A percentile compares a stretch with the other conserved stretches of the same genome.
Conservation (phyloP, 2,329 filamentous ascomycete species). For the Cadophora malorum region DNA sequence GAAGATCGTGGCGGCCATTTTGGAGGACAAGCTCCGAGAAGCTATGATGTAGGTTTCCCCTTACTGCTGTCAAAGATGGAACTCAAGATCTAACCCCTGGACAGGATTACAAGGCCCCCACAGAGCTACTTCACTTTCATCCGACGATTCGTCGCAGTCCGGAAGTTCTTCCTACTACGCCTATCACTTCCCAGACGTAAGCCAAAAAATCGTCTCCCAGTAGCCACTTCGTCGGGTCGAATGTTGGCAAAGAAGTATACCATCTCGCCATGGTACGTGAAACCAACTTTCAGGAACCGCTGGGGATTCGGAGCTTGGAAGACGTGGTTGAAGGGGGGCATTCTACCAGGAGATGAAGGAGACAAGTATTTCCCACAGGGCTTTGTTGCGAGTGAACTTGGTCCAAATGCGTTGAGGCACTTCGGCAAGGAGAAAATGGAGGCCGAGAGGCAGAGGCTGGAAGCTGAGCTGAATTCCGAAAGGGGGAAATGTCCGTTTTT, state of each 20-base stretch:
- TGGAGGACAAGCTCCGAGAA: constrained; percentile 17
- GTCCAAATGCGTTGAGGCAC: neutral
- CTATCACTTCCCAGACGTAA: too few species aligned
- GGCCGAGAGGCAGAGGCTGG: neutral
- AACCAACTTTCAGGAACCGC: constrained; percentile 10
- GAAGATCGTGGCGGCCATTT: constrained; percentile 4
- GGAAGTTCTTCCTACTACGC: too few species aligned
- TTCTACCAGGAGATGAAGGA: neutral
- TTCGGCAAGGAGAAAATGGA: neutral
- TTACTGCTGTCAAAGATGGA: neutral
- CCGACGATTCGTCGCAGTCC: too few species aligned
- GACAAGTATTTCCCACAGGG: neutral
- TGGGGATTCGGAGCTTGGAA: neutral
- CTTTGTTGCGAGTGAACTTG: neutral
- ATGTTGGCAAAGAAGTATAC: constrained; percentile 13
- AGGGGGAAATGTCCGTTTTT: neutral
- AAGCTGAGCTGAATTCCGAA: neutral
- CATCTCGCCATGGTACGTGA: constrained; percentile 16
- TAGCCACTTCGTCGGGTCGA: neutral
- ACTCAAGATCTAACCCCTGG: too few species aligned
- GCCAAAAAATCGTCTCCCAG: too few species aligned
- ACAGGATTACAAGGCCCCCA: too few species aligned
- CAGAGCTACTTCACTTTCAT: too few species aligned
- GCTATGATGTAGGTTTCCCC: constrained; percentile 12
- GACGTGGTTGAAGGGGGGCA: neutral